Evolutionary conservation across 106 monocot species (phyloP), one percentile per base, ranked within the genome.

Genomic region (Alisma plantagoaquatica): DNA sequence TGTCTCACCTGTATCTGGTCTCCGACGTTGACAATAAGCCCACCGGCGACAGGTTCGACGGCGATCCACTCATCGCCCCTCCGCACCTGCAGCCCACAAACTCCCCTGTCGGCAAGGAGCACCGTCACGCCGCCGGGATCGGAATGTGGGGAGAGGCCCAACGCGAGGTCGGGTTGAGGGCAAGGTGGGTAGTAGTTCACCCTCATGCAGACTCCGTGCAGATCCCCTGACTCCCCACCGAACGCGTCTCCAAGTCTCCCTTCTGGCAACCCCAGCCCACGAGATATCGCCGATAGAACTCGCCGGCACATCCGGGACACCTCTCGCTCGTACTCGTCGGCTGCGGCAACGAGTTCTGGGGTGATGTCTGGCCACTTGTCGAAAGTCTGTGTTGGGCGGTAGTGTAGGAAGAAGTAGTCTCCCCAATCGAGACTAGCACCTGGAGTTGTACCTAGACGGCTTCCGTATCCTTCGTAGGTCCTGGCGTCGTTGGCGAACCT

Each of bases 151-250:
- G 77, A 74, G 3, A 86, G 49, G 11, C 86, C 86, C 4, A 86
- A 64, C 19, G 81, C 61, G 29, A 86, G 70, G 14, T 86, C 86
- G 3, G 86, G 86, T 64, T 77, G 81, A n/a, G 86, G 86, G 65
- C 86, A 86, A 52, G 61, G 65, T 0, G 86, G 71, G 59, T 86
- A 86, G 48, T 62, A 86, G 46, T 77, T 81, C 19, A 65, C 65
- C 48, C 86, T 59, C 65, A 77, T 19, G 63, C 73, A 70, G 0
- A 58, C 73, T 2, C 66, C 73, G 1, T 20, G 48, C 1, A 49
- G 56, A 9, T 63, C 50, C n/a, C n/a, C n/a, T n/a, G n/a, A n/a
- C n/a, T n/a, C n/a, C 4, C 49, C 66, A 1, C 61, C 66, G 12
- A 73, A 61, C 1, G 60, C 35, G 30, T 43, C 12, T 42, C 21